A percentile compares a stretch with the other conserved stretches of the same genome.
phyloP scores from a whole-genome alignment of 352 stramenopile species.

The Pythium brachiatum region DNA sequence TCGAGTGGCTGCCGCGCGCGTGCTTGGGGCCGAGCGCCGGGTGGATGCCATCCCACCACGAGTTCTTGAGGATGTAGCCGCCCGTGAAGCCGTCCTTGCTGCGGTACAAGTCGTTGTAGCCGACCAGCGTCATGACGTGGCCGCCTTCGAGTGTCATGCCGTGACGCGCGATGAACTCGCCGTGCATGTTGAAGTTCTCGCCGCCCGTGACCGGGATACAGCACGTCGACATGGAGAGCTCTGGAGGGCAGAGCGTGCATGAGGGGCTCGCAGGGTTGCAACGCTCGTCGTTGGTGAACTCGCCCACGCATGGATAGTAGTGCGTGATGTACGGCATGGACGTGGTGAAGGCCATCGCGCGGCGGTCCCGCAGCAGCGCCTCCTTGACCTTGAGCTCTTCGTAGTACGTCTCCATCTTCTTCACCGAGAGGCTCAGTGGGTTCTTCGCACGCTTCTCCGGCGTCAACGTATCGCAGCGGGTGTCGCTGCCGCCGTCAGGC shows the following conservation, averaged over 20 bases:
- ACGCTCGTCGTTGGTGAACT: constrained; percentile 40
- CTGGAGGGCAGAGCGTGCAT: constrained; percentile 51
- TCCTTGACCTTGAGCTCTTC: constrained; percentile 42
- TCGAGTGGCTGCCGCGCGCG: constrained; percentile 60
- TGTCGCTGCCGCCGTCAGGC: constrained; percentile 42
- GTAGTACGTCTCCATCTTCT: constrained; percentile 46
- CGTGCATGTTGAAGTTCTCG: constrained; percentile 65
- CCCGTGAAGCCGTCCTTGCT: constrained; percentile 60
- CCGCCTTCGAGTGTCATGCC: constrained; percentile 55
- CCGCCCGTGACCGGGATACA: constrained; percentile 42
- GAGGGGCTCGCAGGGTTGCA: constrained; percentile 46
- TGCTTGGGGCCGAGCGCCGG: constrained; percentile 53
- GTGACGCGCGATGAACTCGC: constrained; percentile 55
- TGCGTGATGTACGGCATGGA: constrained; percentile 56
- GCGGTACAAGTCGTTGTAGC: constrained; percentile 65
- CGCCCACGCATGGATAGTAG: constrained; percentile 62
- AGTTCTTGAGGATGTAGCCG: constrained; percentile 79
- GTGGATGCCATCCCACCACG: constrained; percentile 66
- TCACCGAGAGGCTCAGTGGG: constrained; percentile 42
- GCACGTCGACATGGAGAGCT: constrained; percentile 52
- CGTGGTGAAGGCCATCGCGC: constrained; percentile 54
- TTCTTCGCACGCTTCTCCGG: constrained; percentile 38
- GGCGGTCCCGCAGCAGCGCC: constrained; percentile 36
- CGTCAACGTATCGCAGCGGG: constrained; percentile 39
- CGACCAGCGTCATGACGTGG: constrained; percentile 69